Evolutionary conservation across 1,284 basidiomycete species (phyloP), one percentile per base, ranked within the genome.

Genomic region (Lentinula novae-zelandiae): DNA sequence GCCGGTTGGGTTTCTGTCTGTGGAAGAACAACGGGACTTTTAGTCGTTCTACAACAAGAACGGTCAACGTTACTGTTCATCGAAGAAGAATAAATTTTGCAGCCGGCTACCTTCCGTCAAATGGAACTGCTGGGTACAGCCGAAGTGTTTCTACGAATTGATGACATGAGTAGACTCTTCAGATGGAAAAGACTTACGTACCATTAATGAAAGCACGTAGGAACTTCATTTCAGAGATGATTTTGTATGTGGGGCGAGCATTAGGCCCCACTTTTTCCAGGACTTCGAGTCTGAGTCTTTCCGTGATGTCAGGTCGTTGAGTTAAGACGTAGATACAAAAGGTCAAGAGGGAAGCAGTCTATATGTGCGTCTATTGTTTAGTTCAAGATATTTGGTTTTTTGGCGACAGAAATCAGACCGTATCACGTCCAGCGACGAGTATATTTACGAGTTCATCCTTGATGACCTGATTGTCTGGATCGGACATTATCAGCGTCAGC

Each of bases 241-340:
- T 69, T 6, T 75, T 71, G 52, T 67, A 71, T 0, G 70, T 71
- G 3, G 76, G 74, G 9, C 63, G 49, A 13, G 60, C 53, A 5
- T 50, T 71, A 10, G 70, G 63, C 0, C 78, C 80, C 1, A 82
- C 69, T 8, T 71, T 67, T 9, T 71, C 65, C 9, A 79, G 63
- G 42, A 84, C 73, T 63, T 83, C 82, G 6, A 70, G 63, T 6
- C 79, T 75, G 3, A 82, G 70, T 8, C 69, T 68, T 3, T 64
- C 52, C 13, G 75, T 65, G 20, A 82, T 70, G 5, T 73, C 60
- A 3, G 79, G 79, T 64, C 82, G 71, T 55, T 75, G 68, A 0
- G 81, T 71, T 27, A 83, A 84, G 74, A 78, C 73, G 66, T 83
- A 83, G 5, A 78, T 66, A 3, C 71, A 68, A 62, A 77, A 81